phyloP scores from a whole-genome alignment of 2,329 filamentous ascomycete genomes.

The Colletotrichum endophyticum region DNA sequence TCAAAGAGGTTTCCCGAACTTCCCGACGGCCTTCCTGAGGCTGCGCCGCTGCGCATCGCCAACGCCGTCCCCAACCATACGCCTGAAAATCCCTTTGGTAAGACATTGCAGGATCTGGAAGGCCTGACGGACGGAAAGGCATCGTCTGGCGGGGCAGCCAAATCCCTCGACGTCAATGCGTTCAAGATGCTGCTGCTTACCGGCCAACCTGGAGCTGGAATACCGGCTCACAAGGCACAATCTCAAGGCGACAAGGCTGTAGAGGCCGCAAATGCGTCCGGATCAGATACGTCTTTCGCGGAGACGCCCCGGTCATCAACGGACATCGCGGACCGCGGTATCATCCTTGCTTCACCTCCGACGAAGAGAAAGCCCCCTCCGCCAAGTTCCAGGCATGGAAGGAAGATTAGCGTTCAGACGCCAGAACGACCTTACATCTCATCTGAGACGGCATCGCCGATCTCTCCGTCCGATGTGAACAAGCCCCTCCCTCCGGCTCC shows the following conservation, averaged over 20 bases:
- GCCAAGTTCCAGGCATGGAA: conserved; percentile 77
- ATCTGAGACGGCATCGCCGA: conserved; percentile 26
- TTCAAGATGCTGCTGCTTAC: conserved; percentile 80
- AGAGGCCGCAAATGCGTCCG: conserved; percentile 42
- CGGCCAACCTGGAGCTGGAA: conserved; percentile 54
- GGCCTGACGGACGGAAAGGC: conserved; percentile 34
- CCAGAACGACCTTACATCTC: conserved; percentile 19
- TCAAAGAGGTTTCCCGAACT: conserved; percentile 20
- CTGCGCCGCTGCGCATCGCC: conserved; percentile 18
- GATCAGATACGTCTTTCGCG: background rate
- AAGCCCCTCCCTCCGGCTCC: conserved; percentile 67
- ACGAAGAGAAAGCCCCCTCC: conserved; percentile 75
- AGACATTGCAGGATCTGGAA: conserved; percentile 58
- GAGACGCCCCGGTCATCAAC: conserved; percentile 65
- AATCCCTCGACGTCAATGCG: conserved; percentile 74
- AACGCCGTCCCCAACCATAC: conserved; percentile 25
- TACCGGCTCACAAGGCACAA: conserved; percentile 25
- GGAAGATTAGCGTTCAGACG: conserved; percentile 63
- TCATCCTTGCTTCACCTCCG: conserved; percentile 40
- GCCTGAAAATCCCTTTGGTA: conserved; percentile 61
- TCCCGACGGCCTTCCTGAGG: conserved; percentile 14
- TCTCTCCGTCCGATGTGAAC: conserved; percentile 56
- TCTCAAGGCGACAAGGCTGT: conserved; percentile 56
- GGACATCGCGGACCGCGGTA: conserved; percentile 58
- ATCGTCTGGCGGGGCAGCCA: conserved; percentile 28